These are phyloP conservation scores for Tetracladium marchalianum DNA, from an alignment of 495 filamentous ascomycete species.

Conservation along the genomic window DNA sequence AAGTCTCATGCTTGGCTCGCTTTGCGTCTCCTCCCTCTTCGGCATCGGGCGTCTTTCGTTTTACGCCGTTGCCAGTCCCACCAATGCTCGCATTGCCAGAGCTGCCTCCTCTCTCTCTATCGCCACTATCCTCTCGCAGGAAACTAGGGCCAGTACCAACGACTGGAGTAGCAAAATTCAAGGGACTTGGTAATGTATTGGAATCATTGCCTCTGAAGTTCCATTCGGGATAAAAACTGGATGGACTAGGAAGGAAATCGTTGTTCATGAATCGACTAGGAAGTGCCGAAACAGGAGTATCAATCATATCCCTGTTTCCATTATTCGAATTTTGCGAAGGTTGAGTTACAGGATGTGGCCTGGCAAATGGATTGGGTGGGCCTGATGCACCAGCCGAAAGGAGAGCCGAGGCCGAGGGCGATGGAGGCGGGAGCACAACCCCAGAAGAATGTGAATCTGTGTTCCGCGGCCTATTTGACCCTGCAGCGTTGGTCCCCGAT, in stretches of 20 bases:
- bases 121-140: slow-evolving; percentile 45
- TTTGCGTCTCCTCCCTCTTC: slow-evolving; percentile 34
- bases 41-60: slow-evolving; percentile 43
- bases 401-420: slow-evolving; percentile 75
- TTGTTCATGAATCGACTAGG: slow-evolving; percentile 83
- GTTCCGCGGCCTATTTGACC: slow-evolving; percentile 5
- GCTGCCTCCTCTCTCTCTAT: slow-evolving; percentile 20
- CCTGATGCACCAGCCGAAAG: slow-evolving; percentile 87
- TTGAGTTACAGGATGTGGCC: slow-evolving; percentile 58
- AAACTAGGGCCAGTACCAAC: slow-evolving; percentile 61
- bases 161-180: slow-evolving; percentile 86
- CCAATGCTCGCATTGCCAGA: slow-evolving; percentile 21
- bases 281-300: slow-evolving; percentile 95
- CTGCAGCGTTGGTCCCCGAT: slow-evolving; percentile 44
- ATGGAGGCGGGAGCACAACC: slow-evolving; percentile 85
- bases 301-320: slow-evolving; percentile 65
- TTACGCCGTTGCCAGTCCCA: slow-evolving; percentile 25
- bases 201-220: slow-evolving; percentile 54
- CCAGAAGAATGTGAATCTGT: slow-evolving; percentile 39
- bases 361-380: slow-evolving; percentile 90
- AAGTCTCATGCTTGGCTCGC: slow-evolving; percentile 32
- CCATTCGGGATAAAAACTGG: slow-evolving; percentile 90
- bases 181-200: slow-evolving; percentile 80
- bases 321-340: slow-evolving; percentile 46
- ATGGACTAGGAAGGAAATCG: slow-evolving; percentile 77